A percentile compares a stretch with the other conserved stretches of the same genome.
These are phyloP conservation scores for Endocalyx cinctus DNA, from an alignment of 2,329 filamentous ascomycete genomes.

Conservation along the genomic window DNA sequence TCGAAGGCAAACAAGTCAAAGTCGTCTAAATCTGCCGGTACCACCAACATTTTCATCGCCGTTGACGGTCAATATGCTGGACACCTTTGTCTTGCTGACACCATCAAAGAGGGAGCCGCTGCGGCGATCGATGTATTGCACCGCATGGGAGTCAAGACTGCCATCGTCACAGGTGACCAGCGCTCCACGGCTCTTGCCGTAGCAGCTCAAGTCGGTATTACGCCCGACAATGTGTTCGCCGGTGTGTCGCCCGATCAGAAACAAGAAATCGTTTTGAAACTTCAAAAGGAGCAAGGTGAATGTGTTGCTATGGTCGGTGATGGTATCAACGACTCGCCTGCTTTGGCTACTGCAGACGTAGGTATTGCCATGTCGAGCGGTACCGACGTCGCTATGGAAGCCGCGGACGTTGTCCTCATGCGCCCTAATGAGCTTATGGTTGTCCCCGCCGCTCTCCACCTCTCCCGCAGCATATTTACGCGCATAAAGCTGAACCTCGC, in stretches of 20 bases:
- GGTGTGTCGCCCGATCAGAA: slow-evolving; percentile 91
- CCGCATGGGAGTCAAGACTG: slow-evolving; percentile 78
- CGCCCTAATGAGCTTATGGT: slow-evolving; percentile 84
- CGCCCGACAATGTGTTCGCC: slow-evolving; percentile 70
- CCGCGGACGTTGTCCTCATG: slow-evolving; percentile 95
- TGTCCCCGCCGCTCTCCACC: slow-evolving; percentile 79
- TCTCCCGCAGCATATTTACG: slow-evolving; percentile 79
- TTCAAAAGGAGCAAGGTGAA: slow-evolving; percentile 71
- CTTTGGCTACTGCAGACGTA: slow-evolving; percentile 85
- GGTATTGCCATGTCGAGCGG: slow-evolving; percentile 90
- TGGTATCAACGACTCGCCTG: slow-evolving; percentile 97
- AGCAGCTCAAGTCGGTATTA: slow-evolving; percentile 76
- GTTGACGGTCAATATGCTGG: slow-evolving; percentile 80
- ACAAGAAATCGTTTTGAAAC: slow-evolving; percentile 72
- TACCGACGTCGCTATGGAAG: slow-evolving; percentile 97
- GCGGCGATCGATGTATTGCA: slow-evolving; percentile 78
- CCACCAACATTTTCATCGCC: slow-evolving; percentile 87
- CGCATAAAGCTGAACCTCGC: slow-evolving; percentile 91
- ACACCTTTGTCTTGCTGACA: slow-evolving; percentile 79
- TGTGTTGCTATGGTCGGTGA: slow-evolving; percentile 96
- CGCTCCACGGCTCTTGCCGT: slow-evolving; percentile 78
- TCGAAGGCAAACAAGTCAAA: slow-evolving; percentile 35
- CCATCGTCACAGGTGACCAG: slow-evolving; percentile 93
- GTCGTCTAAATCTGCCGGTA: slow-evolving; percentile 53
- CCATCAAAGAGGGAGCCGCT: slow-evolving; percentile 80